These are phyloP conservation scores for Mycena amicta DNA, from an alignment of 768 basidiomycete genomes.

Conservation along the genomic window DNA sequence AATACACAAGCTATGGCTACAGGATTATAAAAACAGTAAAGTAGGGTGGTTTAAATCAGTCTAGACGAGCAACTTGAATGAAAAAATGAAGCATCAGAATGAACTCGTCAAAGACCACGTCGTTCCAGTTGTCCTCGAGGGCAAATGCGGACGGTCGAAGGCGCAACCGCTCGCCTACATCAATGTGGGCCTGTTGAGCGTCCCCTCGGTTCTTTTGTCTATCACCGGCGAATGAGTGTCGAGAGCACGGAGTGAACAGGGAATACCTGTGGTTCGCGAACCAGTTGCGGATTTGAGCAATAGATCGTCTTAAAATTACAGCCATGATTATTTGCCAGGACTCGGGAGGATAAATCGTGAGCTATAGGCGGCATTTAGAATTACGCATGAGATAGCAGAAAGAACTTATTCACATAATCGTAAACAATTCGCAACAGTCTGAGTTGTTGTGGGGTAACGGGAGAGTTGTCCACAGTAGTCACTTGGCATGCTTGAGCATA, in stretches of 20 bases:
- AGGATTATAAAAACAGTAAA: no score
- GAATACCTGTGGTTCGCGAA: slow-evolving; percentile 63
- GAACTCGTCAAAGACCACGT: slow-evolving; percentile 63
- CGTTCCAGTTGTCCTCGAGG: slow-evolving; percentile 58
- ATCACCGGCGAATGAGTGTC: slow-evolving; percentile 42
- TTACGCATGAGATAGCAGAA: not conserved
- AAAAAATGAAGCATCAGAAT: no score
- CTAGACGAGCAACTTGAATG: slow-evolving; percentile 7
- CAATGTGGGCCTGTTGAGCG: slow-evolving; percentile 35
- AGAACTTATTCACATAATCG: slow-evolving; percentile 44
- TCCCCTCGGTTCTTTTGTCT: slow-evolving; percentile 37
- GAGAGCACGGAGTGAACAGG: slow-evolving; percentile 37
- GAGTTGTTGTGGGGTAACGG: slow-evolving; percentile 58
- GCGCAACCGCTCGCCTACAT: slow-evolving; percentile 44
- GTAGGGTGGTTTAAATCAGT: no score
- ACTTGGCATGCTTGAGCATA: slow-evolving; percentile 19
- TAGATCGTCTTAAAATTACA: slow-evolving; percentile 46
- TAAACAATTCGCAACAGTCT: slow-evolving; percentile 65
- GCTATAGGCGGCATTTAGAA: slow-evolving; percentile 4
- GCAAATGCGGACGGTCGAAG: slow-evolving; percentile 51
- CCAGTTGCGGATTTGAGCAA: slow-evolving; percentile 62
- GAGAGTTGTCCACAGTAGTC: slow-evolving; percentile 42
- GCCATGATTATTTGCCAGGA: slow-evolving; percentile 63
- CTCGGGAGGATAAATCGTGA: slow-evolving; percentile 65
- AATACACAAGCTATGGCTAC: not conserved